These are phyloP conservation scores for Penicillium sp. DNA, from an alignment of 2,329 filamentous ascomycete genomes.

Conservation along the genomic window DNA sequence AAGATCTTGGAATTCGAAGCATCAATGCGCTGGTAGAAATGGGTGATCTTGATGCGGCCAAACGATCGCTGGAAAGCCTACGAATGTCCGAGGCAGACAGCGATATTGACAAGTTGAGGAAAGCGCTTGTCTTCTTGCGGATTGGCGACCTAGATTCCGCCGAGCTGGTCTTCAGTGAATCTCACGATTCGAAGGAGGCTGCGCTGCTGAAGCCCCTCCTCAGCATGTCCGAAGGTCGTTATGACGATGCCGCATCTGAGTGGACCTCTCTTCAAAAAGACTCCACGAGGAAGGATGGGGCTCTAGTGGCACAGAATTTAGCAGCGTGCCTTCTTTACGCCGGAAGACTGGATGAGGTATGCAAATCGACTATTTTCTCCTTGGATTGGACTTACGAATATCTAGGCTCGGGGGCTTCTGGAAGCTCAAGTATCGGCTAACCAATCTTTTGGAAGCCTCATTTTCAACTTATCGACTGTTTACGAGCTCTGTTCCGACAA, in stretches of 20 bases:
- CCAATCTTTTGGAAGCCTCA: constrained; percentile 70
- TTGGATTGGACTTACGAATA: constrained; percentile 3
- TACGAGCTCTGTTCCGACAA: constrained; percentile 88
- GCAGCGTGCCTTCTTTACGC: constrained; percentile 82
- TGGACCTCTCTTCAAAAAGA: constrained; percentile 58
- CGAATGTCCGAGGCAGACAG: constrained; percentile 31
- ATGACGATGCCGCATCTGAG: constrained; percentile 58
- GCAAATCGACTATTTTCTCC: constrained; percentile 17
- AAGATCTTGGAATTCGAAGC: constrained; percentile 67
- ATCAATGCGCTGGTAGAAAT: constrained; percentile 60
- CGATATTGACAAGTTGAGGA: constrained; percentile 37
- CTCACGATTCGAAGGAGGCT: constrained; percentile 41
- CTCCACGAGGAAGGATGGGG: constrained; percentile 51
- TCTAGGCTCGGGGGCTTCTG: constrained; percentile 63
- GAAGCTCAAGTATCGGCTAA: constrained; percentile 63
- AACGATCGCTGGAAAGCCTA: constrained; percentile 66
- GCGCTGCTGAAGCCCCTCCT: constrained; percentile 58
- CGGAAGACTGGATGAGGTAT: constrained; percentile 69
- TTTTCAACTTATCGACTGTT: constrained; percentile 87
- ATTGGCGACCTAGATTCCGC: constrained; percentile 74
- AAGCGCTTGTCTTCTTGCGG: constrained; percentile 69
- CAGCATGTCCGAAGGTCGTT: constrained; percentile 74
- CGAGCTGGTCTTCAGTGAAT: constrained; percentile 50
- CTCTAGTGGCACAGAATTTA: constrained; percentile 76
- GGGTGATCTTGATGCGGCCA: constrained; percentile 79